phyloP scores from a whole-genome alignment of 768 basidiomycete species.

The Piloderma croceum region DNA sequence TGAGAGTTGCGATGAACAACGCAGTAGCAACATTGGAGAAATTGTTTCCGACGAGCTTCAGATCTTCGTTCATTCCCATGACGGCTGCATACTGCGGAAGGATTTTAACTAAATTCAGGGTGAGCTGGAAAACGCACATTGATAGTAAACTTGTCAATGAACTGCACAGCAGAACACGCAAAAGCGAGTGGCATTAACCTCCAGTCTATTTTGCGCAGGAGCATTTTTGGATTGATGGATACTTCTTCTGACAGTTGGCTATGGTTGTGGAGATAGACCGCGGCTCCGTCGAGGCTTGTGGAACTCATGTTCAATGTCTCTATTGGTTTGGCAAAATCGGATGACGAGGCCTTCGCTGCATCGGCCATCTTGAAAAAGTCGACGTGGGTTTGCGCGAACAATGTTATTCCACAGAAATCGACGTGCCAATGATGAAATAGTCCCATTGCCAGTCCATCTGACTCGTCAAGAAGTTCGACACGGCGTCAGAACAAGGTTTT shows the following conservation, averaged over 20 bases:
- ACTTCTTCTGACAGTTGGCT: background rate
- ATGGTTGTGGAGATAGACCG: slow-evolving; percentile 10
- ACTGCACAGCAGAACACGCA: slow-evolving; percentile 10
- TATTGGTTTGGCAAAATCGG: too few relatives aligned
- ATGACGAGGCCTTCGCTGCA: too few relatives aligned
- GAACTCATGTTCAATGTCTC: slow-evolving; percentile 9
- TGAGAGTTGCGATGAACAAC: slow-evolving; percentile 14
- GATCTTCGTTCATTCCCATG: slow-evolving; percentile 13
- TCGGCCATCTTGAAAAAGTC: too few relatives aligned
- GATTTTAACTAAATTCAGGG: background rate
- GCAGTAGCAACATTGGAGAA: too few relatives aligned
- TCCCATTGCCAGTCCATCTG: too few relatives aligned
- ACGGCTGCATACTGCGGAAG: slow-evolving; percentile 14
- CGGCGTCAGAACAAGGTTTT: too few relatives aligned
- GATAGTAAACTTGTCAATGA: slow-evolving; percentile 15
- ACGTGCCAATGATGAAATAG: too few relatives aligned
- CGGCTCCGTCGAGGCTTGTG: slow-evolving; percentile 11
- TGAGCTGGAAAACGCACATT: background rate
- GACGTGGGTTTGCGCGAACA: too few relatives aligned
- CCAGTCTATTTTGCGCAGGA: slow-evolving; percentile 15
- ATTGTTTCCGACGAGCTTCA: too few relatives aligned
- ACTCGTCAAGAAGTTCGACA: too few relatives aligned
- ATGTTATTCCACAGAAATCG: too few relatives aligned
- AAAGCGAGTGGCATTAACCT: slow-evolving; percentile 12
- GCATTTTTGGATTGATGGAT: slow-evolving; percentile 10